phyloP scores from a whole-genome alignment of 495 filamentous ascomycete species.

The Tuber calosporum region DNA sequence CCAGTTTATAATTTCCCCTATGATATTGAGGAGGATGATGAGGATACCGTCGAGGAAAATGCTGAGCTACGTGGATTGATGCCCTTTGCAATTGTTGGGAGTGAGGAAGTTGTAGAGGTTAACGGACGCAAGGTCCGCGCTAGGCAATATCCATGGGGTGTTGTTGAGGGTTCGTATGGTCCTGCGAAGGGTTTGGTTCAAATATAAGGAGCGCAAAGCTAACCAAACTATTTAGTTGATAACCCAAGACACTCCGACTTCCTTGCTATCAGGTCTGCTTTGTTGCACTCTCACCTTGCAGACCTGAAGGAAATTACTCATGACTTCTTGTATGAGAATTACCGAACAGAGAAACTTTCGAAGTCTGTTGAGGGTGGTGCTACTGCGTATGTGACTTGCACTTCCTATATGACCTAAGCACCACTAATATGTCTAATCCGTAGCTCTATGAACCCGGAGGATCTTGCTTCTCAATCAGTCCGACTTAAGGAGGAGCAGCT shows the following conservation, averaged over 20 bases:
- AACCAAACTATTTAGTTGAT: slow-evolving; percentile 53
- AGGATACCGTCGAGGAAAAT: slow-evolving; percentile 98
- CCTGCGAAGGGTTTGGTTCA: not conserved
- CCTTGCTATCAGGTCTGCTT: slow-evolving; percentile 88
- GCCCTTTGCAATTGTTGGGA: slow-evolving; percentile 98
- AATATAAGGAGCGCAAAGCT: not conserved
- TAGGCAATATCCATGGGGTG: slow-evolving; percentile 96
- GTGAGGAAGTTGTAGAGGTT: slow-evolving; percentile 90
- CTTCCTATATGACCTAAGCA: slow-evolving; percentile 6
- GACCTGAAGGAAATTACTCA: slow-evolving; percentile 99
- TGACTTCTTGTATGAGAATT: slow-evolving; percentile 99
- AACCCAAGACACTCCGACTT: slow-evolving; percentile 99
- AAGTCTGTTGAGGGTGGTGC: slow-evolving; percentile 94
- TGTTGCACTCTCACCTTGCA: slow-evolving; percentile 93
- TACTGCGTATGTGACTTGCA: slow-evolving; percentile 61
- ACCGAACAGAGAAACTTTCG: slow-evolving; percentile 99
- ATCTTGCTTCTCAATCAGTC: slow-evolving; percentile 90
- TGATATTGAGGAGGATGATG: slow-evolving; percentile 98
- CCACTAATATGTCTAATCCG: slow-evolving; percentile 49
- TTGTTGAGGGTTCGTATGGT: slow-evolving; percentile 58
- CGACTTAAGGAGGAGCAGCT: slow-evolving; percentile 99
- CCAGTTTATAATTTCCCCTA: slow-evolving; percentile 99
- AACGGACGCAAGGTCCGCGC: slow-evolving; percentile 84
- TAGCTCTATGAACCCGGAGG: slow-evolving; percentile 95
- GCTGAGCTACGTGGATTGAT: slow-evolving; percentile 92